Evolutionary conservation across 805 yeast genomes (phyloP).

Genomic region (Pichia cabralensis): DNA sequence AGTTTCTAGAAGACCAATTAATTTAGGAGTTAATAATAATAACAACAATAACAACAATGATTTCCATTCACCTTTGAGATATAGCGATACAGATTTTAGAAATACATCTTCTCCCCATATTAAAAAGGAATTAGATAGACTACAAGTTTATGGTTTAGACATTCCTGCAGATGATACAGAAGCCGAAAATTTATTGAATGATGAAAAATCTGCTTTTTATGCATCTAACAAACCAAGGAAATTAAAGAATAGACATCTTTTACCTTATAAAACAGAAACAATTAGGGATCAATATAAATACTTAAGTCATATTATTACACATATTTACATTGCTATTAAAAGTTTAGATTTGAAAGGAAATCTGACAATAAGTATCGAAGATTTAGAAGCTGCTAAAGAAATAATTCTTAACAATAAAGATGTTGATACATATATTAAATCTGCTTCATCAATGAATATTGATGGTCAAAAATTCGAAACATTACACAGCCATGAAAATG

Average conservation of each 20-base stretch:
- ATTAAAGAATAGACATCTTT: conserved; percentile 16
- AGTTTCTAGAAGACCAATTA: conserved; percentile 4
- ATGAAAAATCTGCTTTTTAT: conserved; percentile 17
- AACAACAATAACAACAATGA: conserved; percentile 2
- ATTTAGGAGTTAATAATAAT: conserved; percentile 1
- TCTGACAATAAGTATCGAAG: conserved; percentile 56
- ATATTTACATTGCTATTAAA: conserved; percentile 66
- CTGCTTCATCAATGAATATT: conserved; percentile 22
- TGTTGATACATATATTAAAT: conserved; percentile 42
- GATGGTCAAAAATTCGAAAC: conserved; percentile 26
- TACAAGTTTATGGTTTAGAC: conserved; percentile 38
- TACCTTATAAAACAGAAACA: conserved; percentile 71
- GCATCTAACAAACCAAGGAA: conserved; percentile 16
- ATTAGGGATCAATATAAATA: conserved; percentile 62
- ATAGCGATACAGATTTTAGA: background rate
- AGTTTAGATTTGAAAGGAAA: conserved; percentile 68
- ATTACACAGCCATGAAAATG: conserved; percentile 17
- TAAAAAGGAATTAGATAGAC: conserved; percentile 15
- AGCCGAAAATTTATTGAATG: conserved; percentile 16
- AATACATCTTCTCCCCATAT: conserved; percentile 2
- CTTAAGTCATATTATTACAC: conserved; percentile 68
- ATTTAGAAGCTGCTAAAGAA: conserved; percentile 37
- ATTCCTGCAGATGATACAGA: conserved; percentile 40
- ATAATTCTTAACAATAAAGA: conserved; percentile 23
- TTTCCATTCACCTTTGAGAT: no score